A percentile compares a stretch with the other conserved stretches of the same genome.
These are phyloP conservation scores for Ilex asprella DNA, from an alignment of 257 asterid species.

Conservation along the genomic window DNA sequence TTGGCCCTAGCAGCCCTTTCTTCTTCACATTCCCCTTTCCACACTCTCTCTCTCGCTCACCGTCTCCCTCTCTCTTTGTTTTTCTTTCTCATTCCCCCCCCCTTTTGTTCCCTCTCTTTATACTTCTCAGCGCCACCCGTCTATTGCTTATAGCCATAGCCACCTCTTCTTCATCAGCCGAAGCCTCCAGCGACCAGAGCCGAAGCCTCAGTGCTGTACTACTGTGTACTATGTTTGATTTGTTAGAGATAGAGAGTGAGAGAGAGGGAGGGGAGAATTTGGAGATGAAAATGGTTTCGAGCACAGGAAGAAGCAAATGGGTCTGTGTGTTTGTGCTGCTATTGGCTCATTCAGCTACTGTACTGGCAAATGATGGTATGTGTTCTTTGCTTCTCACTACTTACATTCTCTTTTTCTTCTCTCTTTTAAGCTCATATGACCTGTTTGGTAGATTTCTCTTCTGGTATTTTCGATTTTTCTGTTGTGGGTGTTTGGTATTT, in stretches of 20 bases:
- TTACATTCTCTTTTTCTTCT: constrained; percentile 1
- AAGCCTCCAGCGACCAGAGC: too few species aligned
- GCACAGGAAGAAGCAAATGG: constrained; percentile 28
- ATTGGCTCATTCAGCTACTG: constrained; percentile 17
- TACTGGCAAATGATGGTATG: constrained; percentile 38
- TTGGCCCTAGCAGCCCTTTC: too few species aligned
- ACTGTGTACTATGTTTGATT: background rate
- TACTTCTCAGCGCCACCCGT: too few species aligned
- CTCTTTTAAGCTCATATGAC: background rate
- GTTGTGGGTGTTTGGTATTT: background rate
- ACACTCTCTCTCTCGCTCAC: too few species aligned
- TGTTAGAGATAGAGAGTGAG: background rate
- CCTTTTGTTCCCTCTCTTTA: too few species aligned
- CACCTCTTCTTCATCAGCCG: too few species aligned
- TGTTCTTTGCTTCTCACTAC: background rate
- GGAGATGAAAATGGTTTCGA: constrained; percentile 29
- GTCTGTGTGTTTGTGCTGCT: constrained; percentile 12
- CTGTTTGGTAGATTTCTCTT: background rate
- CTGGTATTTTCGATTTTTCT: background rate
- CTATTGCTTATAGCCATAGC: too few species aligned
- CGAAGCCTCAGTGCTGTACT: background rate
- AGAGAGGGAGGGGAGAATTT: constrained; percentile 4
- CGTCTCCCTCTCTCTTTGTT: too few species aligned
- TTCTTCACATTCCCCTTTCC: too few species aligned
- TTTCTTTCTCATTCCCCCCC: too few species aligned